Conservation (phyloP, 129 eudicot species). For the Artemisia tridentata region DNA sequence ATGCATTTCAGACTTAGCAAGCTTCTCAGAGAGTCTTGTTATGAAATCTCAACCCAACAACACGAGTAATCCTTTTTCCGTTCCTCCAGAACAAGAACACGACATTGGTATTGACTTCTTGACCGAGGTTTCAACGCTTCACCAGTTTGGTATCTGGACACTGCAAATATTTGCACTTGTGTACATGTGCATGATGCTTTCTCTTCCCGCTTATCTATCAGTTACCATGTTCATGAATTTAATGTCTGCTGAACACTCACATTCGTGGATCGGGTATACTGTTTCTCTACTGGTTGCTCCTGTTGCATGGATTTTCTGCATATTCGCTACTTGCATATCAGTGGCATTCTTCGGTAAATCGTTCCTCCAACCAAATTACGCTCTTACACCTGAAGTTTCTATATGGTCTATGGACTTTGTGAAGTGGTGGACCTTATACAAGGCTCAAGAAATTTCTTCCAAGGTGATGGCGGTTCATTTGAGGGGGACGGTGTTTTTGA, state of each 20-base stretch:
- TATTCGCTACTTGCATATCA: slow-evolving; percentile 57
- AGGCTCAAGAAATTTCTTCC: slow-evolving; percentile 76
- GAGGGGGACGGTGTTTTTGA: slow-evolving; percentile 76
- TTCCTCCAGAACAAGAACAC: slow-evolving; percentile 32
- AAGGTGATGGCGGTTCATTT: slow-evolving; percentile 68
- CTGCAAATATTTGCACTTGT: slow-evolving; percentile 55
- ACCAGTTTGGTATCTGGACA: slow-evolving; percentile 46
- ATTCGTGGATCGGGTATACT: slow-evolving; percentile 38
- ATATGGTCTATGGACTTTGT: slow-evolving; percentile 70
- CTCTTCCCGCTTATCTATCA: slow-evolving; percentile 58
- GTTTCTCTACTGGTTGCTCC: slow-evolving; percentile 62
- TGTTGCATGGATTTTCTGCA: slow-evolving; percentile 71
- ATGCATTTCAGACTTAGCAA: slow-evolving; percentile 73
- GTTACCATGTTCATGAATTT: slow-evolving; percentile 43
- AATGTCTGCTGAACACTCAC: slow-evolving; percentile 22
- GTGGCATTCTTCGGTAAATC: slow-evolving; percentile 61
- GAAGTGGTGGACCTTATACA: slow-evolving; percentile 92
- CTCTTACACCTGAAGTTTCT: slow-evolving; percentile 60
- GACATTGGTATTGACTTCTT: slow-evolving; percentile 29
- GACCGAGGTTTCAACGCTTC: slow-evolving; percentile 47
- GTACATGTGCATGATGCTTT: slow-evolving; percentile 56
- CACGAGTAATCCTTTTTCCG: slow-evolving; percentile 22
- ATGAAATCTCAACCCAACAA: slow-evolving; percentile 55
- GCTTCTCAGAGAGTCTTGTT: slow-evolving; percentile 61
- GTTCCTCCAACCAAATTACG: slow-evolving; percentile 73